These are phyloP conservation scores for Neckera pumila DNA, from an alignment of 225 moss, liverwort and hornwort genomes.

Conservation along the genomic window DNA sequence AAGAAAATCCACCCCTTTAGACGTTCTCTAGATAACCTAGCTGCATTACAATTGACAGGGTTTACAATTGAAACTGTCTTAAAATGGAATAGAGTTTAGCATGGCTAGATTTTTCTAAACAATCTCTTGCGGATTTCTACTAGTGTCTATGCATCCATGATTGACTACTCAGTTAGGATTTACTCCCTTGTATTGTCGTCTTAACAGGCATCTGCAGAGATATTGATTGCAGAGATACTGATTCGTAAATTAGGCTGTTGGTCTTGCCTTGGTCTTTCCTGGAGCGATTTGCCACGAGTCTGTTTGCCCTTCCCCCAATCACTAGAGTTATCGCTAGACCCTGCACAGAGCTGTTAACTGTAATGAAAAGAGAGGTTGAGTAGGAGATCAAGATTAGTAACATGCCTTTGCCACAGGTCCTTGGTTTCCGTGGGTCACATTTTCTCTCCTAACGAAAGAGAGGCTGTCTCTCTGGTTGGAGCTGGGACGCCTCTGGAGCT, in stretches of 20 bases:
- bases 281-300: background rate
- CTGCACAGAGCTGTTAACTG: background rate
- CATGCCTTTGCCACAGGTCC: constrained; percentile 22
- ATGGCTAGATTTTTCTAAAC: background rate
- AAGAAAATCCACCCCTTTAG: background rate
- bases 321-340: background rate
- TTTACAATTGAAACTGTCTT: background rate
- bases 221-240: background rate
- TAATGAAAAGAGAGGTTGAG: background rate
- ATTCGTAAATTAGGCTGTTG: background rate
- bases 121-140: background rate
- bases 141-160: background rate
- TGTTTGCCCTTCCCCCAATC: background rate
- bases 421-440: constrained; percentile 83
- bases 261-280: background rate
- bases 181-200: background rate
- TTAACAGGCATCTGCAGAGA: background rate
- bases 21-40: background rate
- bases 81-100: background rate
- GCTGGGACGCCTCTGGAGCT: constrained; percentile 70
- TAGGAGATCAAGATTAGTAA: background rate
- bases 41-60: background rate
- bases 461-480: constrained; percentile 77
- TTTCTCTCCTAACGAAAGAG: constrained; percentile 88
- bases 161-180: background rate